phyloP scores from a whole-genome alignment of 2,329 filamentous ascomycete genomes.

The Colletotrichum cordylinicola region DNA sequence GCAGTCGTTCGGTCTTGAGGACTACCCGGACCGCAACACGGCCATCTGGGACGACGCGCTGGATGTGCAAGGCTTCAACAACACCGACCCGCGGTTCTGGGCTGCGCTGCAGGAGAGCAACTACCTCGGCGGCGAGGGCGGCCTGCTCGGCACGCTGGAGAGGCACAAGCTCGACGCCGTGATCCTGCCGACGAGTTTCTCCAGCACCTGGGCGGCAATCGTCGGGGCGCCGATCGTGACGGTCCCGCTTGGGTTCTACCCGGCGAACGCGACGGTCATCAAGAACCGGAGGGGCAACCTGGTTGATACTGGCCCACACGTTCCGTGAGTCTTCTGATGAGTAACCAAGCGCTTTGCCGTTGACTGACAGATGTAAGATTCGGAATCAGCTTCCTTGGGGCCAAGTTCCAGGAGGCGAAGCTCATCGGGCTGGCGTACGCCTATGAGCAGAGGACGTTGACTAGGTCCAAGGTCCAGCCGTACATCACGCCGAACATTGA shows the following conservation, averaged over 20 bases:
- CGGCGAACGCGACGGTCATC: slow-evolving; percentile 14
- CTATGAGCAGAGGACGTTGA: slow-evolving; percentile 64
- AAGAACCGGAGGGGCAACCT: slow-evolving; percentile 21
- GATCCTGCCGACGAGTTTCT: slow-evolving; percentile 56
- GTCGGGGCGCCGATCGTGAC: slow-evolving; percentile 57
- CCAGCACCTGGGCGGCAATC: slow-evolving; percentile 25
- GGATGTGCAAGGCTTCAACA: slow-evolving; percentile 53
- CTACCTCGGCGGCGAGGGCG: slow-evolving; percentile 62
- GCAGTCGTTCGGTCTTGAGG: slow-evolving; percentile 54
- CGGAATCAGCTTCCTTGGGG: slow-evolving; percentile 67
- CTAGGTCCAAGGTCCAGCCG: slow-evolving; percentile 30
- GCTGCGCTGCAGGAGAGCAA: slow-evolving; percentile 57
- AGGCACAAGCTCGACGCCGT: slow-evolving; percentile 63
- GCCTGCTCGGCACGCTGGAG: slow-evolving; percentile 63
- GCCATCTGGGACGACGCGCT: slow-evolving; percentile 60
- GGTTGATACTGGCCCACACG: slow-evolving; percentile 18
- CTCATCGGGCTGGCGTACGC: slow-evolving; percentile 71
- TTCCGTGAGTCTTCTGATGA: slow-evolving; percentile 15
- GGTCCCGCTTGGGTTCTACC: slow-evolving; percentile 61
- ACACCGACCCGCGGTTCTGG: slow-evolving; percentile 63
- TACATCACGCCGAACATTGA: slow-evolving; percentile 36
- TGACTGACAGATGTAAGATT: slow-evolving; percentile 42
- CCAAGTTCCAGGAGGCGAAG: slow-evolving; percentile 62
- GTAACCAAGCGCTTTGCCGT: fast-evolving
- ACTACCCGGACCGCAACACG: slow-evolving; percentile 68